Evolutionary conservation across 129 eudicot genomes (phyloP), one percentile per base, ranked within the genome.

Genomic region (Mikania micrantha): DNA sequence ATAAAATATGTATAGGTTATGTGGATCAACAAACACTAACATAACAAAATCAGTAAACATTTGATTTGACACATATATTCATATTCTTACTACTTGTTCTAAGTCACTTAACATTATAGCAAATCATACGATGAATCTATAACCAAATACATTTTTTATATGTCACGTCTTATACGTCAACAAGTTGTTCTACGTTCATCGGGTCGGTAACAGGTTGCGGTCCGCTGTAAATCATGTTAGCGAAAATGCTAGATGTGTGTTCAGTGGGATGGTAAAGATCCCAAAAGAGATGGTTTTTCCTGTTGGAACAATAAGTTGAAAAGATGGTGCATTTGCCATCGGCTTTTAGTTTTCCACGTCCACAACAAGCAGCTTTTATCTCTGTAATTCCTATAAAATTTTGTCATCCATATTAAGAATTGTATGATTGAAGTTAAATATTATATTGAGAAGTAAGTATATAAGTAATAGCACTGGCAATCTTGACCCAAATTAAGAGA

Each of bases 211-310:
- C 32, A 6, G 74, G 47, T 45, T 48, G 66, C 4, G 91, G 72
- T 60, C 84, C 88, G 9, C 56, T 34, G 60, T 60, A 86, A 17
- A 88, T 61, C 5, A 15, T 39, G 60, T 71, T 74, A 0, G 87
- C 78, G 64, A 90, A 45, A 0, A 80, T 44, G 15, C 83, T 57
- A 63, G 85, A 81, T 21, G 91, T 71, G 7, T 70, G 66, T 52
- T 90, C 87, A 0, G 95, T 82, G n/a, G 97, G 97, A 59, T 90
- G 97, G 60, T 80, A 82, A 2, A 80, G 75, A 70, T 90, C 97
- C 97, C 97, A 90, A 60, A 90, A 90, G 3, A 90, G 74, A 72
- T 90, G 83, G 41, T 70, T 70, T 22, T 67, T 78, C 69, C 97
- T 71, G 75, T 84, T 82, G 16, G 77, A n/a, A 70, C 97, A 90